Percentiles rank a stretch among this genome's conserved stretches.
Evolutionary conservation across 306 rosid genomes (phyloP).

Genomic region (Fragaria nilgerrensis): DNA sequence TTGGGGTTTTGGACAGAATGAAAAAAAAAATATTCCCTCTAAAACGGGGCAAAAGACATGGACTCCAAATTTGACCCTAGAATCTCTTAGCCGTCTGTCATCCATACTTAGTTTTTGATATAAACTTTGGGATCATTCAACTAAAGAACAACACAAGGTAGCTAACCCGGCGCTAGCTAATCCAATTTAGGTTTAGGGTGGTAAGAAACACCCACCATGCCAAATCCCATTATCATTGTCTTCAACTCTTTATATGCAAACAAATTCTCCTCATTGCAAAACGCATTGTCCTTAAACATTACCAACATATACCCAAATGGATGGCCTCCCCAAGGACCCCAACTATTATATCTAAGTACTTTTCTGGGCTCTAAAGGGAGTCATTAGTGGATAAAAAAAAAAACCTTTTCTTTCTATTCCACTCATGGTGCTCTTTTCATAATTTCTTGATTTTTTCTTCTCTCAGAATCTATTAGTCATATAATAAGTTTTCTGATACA

Average conservation of each 20-base stretch:
- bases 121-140: background rate
- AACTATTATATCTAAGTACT: background rate
- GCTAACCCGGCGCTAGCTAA: background rate
- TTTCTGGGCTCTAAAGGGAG: background rate
- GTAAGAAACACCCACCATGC: conserved; percentile 1
- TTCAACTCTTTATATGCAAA: background rate
- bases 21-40: background rate
- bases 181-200: background rate
- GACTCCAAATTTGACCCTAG: conserved; percentile 9
- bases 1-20: background rate
- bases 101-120: background rate
- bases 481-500: background rate
- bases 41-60: background rate
- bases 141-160: background rate
- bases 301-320: background rate
- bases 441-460: background rate
- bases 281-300: background rate
- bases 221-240: background rate
- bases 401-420: background rate
- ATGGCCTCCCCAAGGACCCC: background rate
- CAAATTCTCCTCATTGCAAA: background rate
- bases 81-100: background rate
- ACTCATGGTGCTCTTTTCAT: background rate
- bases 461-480: background rate
- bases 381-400: background rate